phyloP scores from a whole-genome alignment of 106 monocot species.

The Dendrobium catenatum region DNA sequence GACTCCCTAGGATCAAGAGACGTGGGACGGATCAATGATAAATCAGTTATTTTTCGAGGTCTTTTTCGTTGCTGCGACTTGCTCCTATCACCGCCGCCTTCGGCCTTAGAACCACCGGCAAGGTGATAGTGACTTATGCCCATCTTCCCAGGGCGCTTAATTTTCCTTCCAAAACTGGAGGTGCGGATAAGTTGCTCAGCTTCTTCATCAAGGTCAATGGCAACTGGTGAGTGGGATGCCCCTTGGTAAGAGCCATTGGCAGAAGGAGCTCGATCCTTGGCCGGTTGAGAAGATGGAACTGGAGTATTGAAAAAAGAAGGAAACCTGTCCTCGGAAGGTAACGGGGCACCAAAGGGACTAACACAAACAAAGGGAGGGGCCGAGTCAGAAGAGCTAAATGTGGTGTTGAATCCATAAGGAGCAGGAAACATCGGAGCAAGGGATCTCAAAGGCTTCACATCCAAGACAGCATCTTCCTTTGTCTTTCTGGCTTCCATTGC shows the following conservation, averaged over 20 bases:
- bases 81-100: slow-evolving; percentile 5
- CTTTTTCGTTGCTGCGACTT: slow-evolving; percentile 11
- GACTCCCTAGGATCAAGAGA: slow-evolving; percentile 36
- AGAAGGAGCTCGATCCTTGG: not conserved
- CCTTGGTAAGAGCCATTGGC: slow-evolving; percentile 12
- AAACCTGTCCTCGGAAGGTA: not conserved
- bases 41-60: slow-evolving; percentile 14
- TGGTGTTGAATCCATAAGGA: slow-evolving; percentile 20
- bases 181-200: not conserved
- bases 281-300: not conserved
- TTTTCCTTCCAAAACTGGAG: slow-evolving; percentile 19
- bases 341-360: slow-evolving; percentile 13
- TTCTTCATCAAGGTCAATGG: slow-evolving; percentile 7
- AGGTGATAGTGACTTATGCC: not conserved
- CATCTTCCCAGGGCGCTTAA: slow-evolving; percentile 13
- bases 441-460: slow-evolving; percentile 39
- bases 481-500: not conserved
- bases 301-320: not conserved
- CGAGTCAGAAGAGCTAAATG: slow-evolving; percentile 5
- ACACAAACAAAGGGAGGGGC: slow-evolving; percentile 37
- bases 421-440: slow-evolving; percentile 49
- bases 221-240: not conserved
- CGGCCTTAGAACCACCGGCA: slow-evolving; percentile 10
- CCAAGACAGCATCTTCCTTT: slow-evolving; percentile 12
- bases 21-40: slow-evolving; percentile 22